A percentile compares a stretch with the other conserved stretches of the same genome.
These are phyloP conservation scores for Ramalina peruviana DNA, from an alignment of 495 filamentous ascomycete species.

Conservation along the genomic window DNA sequence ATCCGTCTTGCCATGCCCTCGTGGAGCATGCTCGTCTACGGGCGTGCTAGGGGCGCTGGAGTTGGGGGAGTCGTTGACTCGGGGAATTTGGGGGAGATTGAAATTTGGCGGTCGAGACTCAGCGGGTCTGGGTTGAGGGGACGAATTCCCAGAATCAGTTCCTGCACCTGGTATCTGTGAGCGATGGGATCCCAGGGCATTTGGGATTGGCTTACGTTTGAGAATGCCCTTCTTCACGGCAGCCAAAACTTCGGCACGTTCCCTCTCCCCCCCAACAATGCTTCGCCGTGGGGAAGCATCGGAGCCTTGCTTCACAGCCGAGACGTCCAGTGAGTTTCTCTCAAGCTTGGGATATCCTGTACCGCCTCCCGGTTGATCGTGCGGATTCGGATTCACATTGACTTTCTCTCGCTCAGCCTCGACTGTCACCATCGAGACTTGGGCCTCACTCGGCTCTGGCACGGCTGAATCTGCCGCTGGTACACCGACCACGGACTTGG, in stretches of 20 bases:
- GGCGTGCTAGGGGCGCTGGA: conserved; percentile 78
- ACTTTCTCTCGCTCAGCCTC: conserved; percentile 83
- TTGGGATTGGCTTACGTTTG: conserved; percentile 55
- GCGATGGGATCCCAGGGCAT: background rate
- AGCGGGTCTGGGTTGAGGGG: conserved; percentile 44
- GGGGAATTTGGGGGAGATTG: conserved; percentile 39
- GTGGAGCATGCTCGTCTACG: conserved; percentile 46
- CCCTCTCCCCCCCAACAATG: conserved; percentile 79
- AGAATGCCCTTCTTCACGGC: conserved; percentile 88
- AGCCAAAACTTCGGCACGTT: conserved; percentile 80
- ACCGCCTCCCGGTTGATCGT: conserved; percentile 53
- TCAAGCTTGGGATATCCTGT: conserved; percentile 87
- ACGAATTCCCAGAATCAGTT: conserved; percentile 51
- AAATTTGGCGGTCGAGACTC: conserved; percentile 37
- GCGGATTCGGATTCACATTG: conserved; percentile 59
- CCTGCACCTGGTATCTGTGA: conserved; percentile 31
- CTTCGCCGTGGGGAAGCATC: conserved; percentile 54
- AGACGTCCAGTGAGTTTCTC: conserved; percentile 56
- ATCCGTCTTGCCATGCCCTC: conserved; percentile 45
- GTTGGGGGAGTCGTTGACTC: conserved; percentile 58
- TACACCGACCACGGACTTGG: conserved; percentile 77
- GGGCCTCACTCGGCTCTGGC: conserved; percentile 52
- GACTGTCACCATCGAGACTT: conserved; percentile 88
- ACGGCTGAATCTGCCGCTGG: conserved; percentile 48
- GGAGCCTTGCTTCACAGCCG: conserved; percentile 24